Conservation (phyloP, 441 rosid species). For the Jatropha multifida region DNA sequence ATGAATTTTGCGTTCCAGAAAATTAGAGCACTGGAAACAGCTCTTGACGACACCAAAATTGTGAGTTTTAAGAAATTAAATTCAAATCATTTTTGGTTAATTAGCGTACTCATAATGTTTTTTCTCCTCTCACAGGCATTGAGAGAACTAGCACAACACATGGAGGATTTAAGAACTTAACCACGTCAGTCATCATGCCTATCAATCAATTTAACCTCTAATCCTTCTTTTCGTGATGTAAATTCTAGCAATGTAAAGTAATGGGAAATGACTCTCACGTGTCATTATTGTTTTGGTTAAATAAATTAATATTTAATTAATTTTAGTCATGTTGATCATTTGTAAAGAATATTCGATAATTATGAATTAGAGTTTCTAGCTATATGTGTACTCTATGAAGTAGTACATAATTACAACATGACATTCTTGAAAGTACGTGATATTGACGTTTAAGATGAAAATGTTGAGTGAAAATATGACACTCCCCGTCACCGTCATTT, state of each 20-base stretch:
- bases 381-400: too few species aligned
- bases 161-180: slow-evolving; percentile 13
- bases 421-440: background rate
- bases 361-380: background rate
- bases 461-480: background rate
- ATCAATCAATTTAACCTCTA: too few species aligned
- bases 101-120: background rate
- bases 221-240: too few species aligned
- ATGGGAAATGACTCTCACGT: too few species aligned
- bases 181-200: background rate
- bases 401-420: too few species aligned
- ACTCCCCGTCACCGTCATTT: background rate
- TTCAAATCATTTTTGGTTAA: background rate
- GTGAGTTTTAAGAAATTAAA: slow-evolving; percentile 25
- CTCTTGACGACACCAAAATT: slow-evolving; percentile 35
- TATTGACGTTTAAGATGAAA: background rate
- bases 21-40: slow-evolving; percentile 29
- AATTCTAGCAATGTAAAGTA: too few species aligned
- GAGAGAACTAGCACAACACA: slow-evolving; percentile 33
- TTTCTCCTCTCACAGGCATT: slow-evolving; percentile 31
- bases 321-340: too few species aligned
- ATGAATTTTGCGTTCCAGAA: slow-evolving; percentile 18
- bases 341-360: background rate
- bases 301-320: too few species aligned
- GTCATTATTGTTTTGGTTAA: too few species aligned